phyloP scores from a whole-genome alignment of 352 stramenopile genomes.

The Pythium volutum region DNA sequence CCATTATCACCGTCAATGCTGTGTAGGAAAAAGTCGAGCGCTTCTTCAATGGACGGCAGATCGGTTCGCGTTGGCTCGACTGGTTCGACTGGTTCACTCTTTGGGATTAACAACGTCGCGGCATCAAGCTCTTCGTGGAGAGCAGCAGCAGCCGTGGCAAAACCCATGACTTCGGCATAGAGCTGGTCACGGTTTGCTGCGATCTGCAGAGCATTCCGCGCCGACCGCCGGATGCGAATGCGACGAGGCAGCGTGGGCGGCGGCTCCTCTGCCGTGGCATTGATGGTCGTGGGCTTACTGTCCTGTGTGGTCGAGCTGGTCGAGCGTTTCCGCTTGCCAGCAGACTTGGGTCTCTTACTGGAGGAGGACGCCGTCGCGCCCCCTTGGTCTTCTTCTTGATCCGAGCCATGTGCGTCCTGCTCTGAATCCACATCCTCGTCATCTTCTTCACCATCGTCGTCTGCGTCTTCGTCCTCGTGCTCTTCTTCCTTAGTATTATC shows the following conservation, averaged over 20 bases:
- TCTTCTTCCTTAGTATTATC: neutral
- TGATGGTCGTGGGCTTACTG: no score
- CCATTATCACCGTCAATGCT: slow-evolving; percentile 6
- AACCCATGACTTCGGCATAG: neutral
- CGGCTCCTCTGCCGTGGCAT: neutral
- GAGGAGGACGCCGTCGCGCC: neutral
- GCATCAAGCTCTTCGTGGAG: neutral
- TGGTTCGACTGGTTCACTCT: no score
- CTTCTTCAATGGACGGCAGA: slow-evolving; percentile 28
- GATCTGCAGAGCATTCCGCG: slow-evolving; percentile 13
- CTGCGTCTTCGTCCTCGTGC: neutral
- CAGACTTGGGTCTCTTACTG: neutral
- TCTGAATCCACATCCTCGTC: no score
- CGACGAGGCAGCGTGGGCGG: slow-evolving; percentile 7
- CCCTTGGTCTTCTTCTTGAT: neutral
- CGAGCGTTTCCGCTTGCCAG: slow-evolving; percentile 1
- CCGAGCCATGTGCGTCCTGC: no score
- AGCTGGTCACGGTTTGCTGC: slow-evolving; percentile 11
- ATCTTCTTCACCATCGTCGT: neutral
- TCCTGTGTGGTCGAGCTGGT: no score
- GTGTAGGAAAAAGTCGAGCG: slow-evolving; percentile 26
- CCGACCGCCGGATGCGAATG: slow-evolving; percentile 18
- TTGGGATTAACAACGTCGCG: no score
- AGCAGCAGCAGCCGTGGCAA: neutral
- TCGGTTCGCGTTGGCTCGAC: neutral